Percentiles rank a stretch among this genome's conserved stretches.
Conservation (phyloP, 2,329 filamentous ascomycete genomes). For the Ceratocystis alfenasii region DNA sequence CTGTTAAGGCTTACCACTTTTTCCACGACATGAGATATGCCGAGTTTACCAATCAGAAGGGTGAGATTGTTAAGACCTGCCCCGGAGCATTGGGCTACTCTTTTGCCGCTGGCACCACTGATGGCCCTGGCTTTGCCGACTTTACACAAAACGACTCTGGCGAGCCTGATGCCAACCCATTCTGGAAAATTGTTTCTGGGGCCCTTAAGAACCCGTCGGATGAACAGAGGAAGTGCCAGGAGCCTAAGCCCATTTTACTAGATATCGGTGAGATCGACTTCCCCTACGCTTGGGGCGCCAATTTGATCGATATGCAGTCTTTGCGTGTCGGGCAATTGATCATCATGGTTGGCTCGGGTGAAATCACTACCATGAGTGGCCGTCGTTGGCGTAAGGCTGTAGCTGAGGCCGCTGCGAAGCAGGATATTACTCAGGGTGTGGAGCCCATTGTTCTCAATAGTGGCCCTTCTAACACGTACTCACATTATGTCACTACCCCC, state of each 20-base stretch:
- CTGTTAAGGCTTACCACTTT: slow-evolving; percentile 66
- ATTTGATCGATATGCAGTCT: slow-evolving; percentile 77
- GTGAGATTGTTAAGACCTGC: slow-evolving; percentile 59
- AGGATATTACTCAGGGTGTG: slow-evolving; percentile 30
- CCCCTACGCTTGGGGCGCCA: slow-evolving; percentile 78
- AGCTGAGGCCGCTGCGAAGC: slow-evolving; percentile 35
- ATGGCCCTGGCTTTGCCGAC: slow-evolving; percentile 79
- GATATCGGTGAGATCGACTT: slow-evolving; percentile 65
- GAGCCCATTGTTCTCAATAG: slow-evolving; percentile 67
- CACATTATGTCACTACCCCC: slow-evolving; percentile 33
- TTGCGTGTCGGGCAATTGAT: slow-evolving; percentile 73
- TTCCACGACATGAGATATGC: slow-evolving; percentile 69
- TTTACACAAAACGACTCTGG: slow-evolving; percentile 75
- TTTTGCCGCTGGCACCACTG: slow-evolving; percentile 80
- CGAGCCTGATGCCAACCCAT: slow-evolving; percentile 54
- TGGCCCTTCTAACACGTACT: slow-evolving; percentile 78
- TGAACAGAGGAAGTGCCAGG: slow-evolving; percentile 62
- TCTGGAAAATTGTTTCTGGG: slow-evolving; percentile 65
- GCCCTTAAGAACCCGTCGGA: slow-evolving; percentile 56
- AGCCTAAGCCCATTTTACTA: slow-evolving; percentile 70
- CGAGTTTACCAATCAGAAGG: slow-evolving; percentile 60
- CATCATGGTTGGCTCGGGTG: slow-evolving; percentile 74
- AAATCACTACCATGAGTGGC: slow-evolving; percentile 85
- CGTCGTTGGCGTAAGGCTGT: slow-evolving; percentile 71
- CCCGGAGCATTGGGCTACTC: slow-evolving; percentile 78